phyloP scores from a whole-genome alignment of 345 rosid species.

The Citrus inodora region DNA sequence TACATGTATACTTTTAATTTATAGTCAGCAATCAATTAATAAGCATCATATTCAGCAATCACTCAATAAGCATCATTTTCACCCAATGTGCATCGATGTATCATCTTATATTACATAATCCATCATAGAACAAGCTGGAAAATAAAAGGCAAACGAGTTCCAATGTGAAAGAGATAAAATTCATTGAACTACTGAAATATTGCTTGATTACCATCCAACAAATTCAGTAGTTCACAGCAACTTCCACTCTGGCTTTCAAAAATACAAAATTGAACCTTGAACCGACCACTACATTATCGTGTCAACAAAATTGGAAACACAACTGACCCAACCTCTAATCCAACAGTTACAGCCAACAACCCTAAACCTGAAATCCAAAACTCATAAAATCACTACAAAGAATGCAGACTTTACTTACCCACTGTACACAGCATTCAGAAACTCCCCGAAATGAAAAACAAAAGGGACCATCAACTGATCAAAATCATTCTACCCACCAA shows the following conservation, averaged over 20 bases:
- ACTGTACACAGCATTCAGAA: slow-evolving; percentile 27
- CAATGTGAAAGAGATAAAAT: too few relatives aligned
- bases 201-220: not conserved
- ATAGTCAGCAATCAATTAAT: not conserved
- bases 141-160: not conserved
- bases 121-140: not conserved
- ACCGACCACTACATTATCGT: not conserved
- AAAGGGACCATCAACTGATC: not conserved
- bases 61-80: not conserved
- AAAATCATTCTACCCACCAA: slow-evolving; percentile 47
- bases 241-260: not conserved
- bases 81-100: not conserved
- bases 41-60: not conserved
- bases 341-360: not conserved
- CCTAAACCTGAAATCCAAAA: not conserved
- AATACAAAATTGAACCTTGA: not conserved
- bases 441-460: not conserved
- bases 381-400: not conserved
- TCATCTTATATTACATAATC: not conserved
- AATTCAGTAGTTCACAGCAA: not conserved
- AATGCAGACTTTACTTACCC: slow-evolving; percentile 19
- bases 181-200: not conserved
- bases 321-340: not conserved
- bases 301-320: slow-evolving; percentile 3
- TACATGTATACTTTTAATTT: not conserved